Percentiles rank a stretch among this genome's conserved stretches.
Conservation (phyloP, 2,329 filamentous ascomycete species). For the Cladosporium sp. region DNA sequence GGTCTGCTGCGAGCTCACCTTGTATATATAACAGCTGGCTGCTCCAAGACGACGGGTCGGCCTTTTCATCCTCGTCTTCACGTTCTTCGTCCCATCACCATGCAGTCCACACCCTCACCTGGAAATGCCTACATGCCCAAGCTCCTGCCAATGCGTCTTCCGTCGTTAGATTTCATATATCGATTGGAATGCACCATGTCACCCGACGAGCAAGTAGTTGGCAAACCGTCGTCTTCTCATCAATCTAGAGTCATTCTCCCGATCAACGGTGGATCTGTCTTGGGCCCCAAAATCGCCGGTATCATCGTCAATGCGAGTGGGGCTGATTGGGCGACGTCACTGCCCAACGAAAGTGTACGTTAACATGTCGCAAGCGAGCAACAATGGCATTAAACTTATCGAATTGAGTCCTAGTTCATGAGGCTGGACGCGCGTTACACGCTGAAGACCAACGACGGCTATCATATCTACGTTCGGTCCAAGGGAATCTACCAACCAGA, state of each 20-base stretch:
- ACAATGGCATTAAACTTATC: background rate
- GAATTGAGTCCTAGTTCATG: slow-evolving; percentile 22
- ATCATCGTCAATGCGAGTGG: slow-evolving; percentile 26
- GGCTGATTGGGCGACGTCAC: slow-evolving; percentile 26
- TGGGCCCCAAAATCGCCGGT: slow-evolving; percentile 25
- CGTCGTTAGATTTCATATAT: slow-evolving; percentile 28
- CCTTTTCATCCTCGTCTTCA: background rate
- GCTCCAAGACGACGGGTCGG: background rate
- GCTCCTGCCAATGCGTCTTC: slow-evolving; percentile 21
- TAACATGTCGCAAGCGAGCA: background rate
- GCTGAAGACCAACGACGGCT: slow-evolving; percentile 26
- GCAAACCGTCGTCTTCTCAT: slow-evolving; percentile 21
- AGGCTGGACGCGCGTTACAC: slow-evolving; percentile 28
- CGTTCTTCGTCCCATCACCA: background rate
- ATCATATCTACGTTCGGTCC: slow-evolving; percentile 26
- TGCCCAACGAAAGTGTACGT: slow-evolving; percentile 21
- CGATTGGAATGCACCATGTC: slow-evolving; percentile 28
- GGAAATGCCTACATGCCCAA: slow-evolving; percentile 4
- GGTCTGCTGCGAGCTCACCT: background rate
- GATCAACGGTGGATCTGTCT: slow-evolving; percentile 24
- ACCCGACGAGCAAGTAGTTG: slow-evolving; percentile 23
- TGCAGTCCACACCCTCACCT: background rate
- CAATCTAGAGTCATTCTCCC: slow-evolving; percentile 26
- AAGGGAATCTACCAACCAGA: slow-evolving; percentile 24
- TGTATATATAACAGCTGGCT: slow-evolving; percentile 6